phyloP scores from a whole-genome alignment of 108 stramenopile species.

The Cyclotella sp. region DNA sequence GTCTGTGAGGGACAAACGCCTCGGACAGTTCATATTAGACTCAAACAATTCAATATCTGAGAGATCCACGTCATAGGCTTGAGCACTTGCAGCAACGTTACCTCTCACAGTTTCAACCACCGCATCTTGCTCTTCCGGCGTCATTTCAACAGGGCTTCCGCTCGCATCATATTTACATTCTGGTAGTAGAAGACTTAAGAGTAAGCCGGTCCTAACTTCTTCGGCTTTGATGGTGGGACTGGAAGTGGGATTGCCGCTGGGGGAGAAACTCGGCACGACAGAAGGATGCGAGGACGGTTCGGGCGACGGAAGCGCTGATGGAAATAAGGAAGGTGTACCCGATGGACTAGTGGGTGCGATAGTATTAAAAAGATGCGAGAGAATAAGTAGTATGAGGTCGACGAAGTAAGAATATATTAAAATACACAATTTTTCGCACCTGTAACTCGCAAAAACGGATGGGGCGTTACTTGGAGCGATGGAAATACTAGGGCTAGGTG shows the following conservation, averaged over 20 bases:
- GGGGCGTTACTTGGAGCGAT: conserved; percentile 15
- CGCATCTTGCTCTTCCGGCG: conserved; percentile 11
- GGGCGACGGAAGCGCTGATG: conserved; percentile 1
- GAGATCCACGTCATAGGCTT: not conserved
- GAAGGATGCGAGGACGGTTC: not conserved
- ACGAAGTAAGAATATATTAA: not conserved
- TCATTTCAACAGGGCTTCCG: conserved; percentile 13
- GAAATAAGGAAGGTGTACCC: not conserved
- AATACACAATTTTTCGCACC: not conserved
- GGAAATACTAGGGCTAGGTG: conserved; percentile 12
- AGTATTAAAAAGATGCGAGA: not conserved
- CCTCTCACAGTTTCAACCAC: conserved; percentile 15
- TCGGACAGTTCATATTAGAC: not conserved
- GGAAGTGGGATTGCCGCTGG: not conserved
- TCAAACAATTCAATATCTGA: not conserved
- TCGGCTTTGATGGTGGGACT: not conserved
- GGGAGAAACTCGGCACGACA: not conserved
- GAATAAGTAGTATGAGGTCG: no score
- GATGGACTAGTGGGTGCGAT: conserved; percentile 1
- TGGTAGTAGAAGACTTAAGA: not conserved
- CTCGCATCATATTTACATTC: conserved; percentile 13
- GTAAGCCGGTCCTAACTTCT: conserved; percentile 6
- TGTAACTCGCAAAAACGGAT: not conserved
- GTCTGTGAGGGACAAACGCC: not conserved
- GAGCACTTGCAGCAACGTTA: not conserved